Percentiles rank a stretch among this genome's conserved stretches.
Conservation (phyloP, 2,329 filamentous ascomycete genomes). For the Aphanocladium album region DNA sequence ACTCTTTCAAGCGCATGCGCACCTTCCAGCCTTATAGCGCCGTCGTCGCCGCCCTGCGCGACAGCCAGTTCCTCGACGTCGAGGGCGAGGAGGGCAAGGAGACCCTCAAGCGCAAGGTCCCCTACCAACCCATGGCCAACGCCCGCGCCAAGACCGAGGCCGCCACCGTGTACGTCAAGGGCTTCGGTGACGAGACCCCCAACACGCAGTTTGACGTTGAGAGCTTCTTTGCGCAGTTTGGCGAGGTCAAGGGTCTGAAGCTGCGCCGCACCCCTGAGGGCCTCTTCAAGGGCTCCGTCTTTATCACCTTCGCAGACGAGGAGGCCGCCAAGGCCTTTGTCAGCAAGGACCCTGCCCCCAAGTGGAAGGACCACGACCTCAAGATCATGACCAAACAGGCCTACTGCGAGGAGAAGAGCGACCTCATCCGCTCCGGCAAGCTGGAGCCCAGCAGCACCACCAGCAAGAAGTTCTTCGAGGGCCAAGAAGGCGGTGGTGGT, state of each 20-base stretch:
- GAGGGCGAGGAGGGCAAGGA: slow-evolving; percentile 68
- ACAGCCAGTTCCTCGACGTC: slow-evolving; percentile 68
- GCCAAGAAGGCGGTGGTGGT: slow-evolving; percentile 33
- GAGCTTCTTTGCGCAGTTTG: slow-evolving; percentile 79
- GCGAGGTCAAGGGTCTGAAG: slow-evolving; percentile 74
- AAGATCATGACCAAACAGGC: slow-evolving; percentile 82
- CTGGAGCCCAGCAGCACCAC: slow-evolving; percentile 51
- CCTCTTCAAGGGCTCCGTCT: slow-evolving; percentile 92
- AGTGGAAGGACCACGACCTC: slow-evolving; percentile 76
- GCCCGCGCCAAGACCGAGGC: slow-evolving; percentile 62
- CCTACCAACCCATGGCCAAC: slow-evolving; percentile 56
- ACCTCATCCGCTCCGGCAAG: slow-evolving; percentile 66
- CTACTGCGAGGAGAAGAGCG: slow-evolving; percentile 74
- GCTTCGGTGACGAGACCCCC: slow-evolving; percentile 79
- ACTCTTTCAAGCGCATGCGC: slow-evolving; percentile 92
- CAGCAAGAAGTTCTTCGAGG: slow-evolving; percentile 45
- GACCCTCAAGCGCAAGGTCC: slow-evolving; percentile 69
- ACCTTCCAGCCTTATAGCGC: slow-evolving; percentile 85
- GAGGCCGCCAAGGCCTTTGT: slow-evolving; percentile 78
- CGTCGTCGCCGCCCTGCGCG: slow-evolving; percentile 76
- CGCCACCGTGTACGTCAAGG: slow-evolving; percentile 85
- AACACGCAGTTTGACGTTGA: slow-evolving; percentile 92
- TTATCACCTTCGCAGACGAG: slow-evolving; percentile 82
- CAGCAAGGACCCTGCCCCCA: slow-evolving; percentile 70
- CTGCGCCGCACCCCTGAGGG: slow-evolving; percentile 71